Evolutionary conservation across 306 rosid species (phyloP).

Genomic region (Datisca glomerata): DNA sequence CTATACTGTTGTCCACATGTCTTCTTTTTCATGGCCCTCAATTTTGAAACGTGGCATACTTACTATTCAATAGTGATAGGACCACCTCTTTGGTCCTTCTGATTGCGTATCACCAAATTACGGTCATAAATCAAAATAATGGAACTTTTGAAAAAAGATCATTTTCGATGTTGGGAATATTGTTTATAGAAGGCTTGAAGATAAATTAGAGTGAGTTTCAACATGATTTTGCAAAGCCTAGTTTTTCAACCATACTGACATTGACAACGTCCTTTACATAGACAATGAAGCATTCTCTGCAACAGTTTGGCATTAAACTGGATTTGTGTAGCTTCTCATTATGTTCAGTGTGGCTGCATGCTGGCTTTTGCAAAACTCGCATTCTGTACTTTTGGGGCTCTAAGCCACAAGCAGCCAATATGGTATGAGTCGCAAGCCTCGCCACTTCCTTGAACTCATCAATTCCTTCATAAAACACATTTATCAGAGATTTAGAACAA

Average conservation of each 20-base stretch:
- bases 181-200: too few relatives aligned
- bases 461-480: slow-evolving; percentile 31
- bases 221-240: slow-evolving; percentile 15
- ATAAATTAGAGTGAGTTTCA: too few relatives aligned
- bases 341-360: slow-evolving; percentile 33
- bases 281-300: slow-evolving; percentile 45
- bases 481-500: too few relatives aligned
- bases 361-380: slow-evolving; percentile 15
- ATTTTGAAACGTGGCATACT: too few relatives aligned
- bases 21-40: too few relatives aligned
- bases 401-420: slow-evolving; percentile 49
- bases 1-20: too few relatives aligned
- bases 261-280: slow-evolving; percentile 42
- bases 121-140: too few relatives aligned
- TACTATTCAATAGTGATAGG: too few relatives aligned
- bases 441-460: slow-evolving; percentile 48
- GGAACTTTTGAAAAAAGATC: too few relatives aligned
- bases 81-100: too few relatives aligned
- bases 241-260: slow-evolving; percentile 26
- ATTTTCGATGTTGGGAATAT: too few relatives aligned
- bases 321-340: slow-evolving; percentile 20
- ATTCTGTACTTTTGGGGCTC: slow-evolving; percentile 21
- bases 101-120: too few relatives aligned
- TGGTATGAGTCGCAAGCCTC: slow-evolving; percentile 55
- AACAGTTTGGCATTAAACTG: slow-evolving; percentile 36